phyloP scores from a whole-genome alignment of 306 rosid genomes.

The Citrullus amarus region DNA sequence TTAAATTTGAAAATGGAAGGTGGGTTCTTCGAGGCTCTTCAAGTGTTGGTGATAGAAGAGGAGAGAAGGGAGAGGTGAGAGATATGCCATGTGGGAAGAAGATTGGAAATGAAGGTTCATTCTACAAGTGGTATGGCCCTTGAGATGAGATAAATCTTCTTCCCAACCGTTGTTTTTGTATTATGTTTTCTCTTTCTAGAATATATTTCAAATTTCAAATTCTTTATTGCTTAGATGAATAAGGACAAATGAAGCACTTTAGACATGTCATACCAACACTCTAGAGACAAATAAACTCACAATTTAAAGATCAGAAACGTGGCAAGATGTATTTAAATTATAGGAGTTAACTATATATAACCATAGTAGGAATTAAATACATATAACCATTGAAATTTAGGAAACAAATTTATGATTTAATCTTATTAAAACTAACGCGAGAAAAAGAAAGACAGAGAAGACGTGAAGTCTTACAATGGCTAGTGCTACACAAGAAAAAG shows the following conservation, averaged over 20 bases:
- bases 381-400: not conserved
- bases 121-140: not conserved
- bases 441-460: not conserved
- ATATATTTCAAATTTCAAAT: too few relatives aligned
- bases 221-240: not conserved
- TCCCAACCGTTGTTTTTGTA: not conserved
- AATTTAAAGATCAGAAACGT: not conserved
- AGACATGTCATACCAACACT: not conserved
- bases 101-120: not conserved
- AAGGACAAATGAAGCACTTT: not conserved
- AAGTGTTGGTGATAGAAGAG: not conserved
- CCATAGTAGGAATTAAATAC: not conserved
- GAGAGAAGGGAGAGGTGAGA: not conserved
- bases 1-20: not conserved
- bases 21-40: not conserved
- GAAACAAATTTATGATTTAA: not conserved
- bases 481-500: not conserved
- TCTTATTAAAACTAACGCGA: not conserved
- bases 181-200: not conserved
- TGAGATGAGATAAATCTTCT: not conserved
- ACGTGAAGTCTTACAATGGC: not conserved
- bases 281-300: not conserved
- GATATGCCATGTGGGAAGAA: not conserved
- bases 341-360: not conserved
- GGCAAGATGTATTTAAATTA: too few relatives aligned